Evolutionary conservation across 2,329 filamentous ascomycete genomes (phyloP), one percentile per base, ranked within the genome.

Genomic region (Microdochium trichocladiopsis): DNA sequence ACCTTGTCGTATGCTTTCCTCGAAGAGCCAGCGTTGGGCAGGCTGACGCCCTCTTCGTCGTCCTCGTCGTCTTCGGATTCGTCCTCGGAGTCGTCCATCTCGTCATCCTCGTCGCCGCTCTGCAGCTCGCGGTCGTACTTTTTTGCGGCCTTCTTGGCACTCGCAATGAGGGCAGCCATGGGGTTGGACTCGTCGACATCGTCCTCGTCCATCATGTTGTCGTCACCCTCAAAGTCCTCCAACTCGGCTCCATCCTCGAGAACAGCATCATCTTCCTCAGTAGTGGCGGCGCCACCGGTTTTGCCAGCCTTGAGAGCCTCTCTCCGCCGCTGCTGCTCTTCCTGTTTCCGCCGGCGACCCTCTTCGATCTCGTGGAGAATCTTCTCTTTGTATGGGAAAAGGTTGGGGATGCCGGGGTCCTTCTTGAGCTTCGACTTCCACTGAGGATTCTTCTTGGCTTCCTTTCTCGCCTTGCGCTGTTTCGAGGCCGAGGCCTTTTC

Each of bases 331-430:
- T 82, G 77, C 53, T 80, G 79, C 65, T 96, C 90, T 64, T 96
- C 91, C 57, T 84, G 83, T 75, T 93, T 96, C 68, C 82, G 76
- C 59, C 86, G 75, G 66, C 87, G 87, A 62, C 83, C 87, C 72
- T 96, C 90, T 73, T 99, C 94, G 61, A 99, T 95, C 71, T 99
- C 91, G 53, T 92, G 84, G 31, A 99, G 80, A 25, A 99, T 82
- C 77, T 88, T 92, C 69, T 96, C 92, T 76, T 99, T 99, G 79
- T 94, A 96, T 1, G 94, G 94, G 74, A 96, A 99, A 33, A 96
- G 74, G 66, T 97, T 99, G 41, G 94, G 94, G 56, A 99, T 96
- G 49, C 94, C 94, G 23, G 93, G 94, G 64, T 99, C 94, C 76
- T 97, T 99, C 82, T 96, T 97, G 60, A 96, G 69, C 69, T 91